Percentiles rank a stretch among this genome's conserved stretches.
These are phyloP conservation scores for Leccinum disarticulatum DNA, from an alignment of 768 basidiomycete genomes.

Conservation along the genomic window DNA sequence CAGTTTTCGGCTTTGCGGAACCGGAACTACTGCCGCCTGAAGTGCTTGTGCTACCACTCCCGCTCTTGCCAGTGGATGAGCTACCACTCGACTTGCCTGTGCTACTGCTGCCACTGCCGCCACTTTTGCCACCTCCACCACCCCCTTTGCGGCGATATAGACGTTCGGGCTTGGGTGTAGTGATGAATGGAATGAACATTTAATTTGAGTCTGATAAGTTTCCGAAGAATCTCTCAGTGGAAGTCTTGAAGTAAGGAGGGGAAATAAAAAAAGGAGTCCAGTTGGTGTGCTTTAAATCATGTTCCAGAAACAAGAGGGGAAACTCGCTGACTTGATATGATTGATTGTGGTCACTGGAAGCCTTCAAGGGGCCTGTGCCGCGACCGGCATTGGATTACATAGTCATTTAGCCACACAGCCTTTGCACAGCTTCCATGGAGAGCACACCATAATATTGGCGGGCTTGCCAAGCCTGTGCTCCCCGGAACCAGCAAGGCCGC, in stretches of 20 bases:
- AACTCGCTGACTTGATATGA: not conserved
- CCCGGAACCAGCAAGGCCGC: no score
- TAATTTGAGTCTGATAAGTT: not conserved
- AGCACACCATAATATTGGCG: no score
- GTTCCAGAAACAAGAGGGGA: not conserved
- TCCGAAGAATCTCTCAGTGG: not conserved
- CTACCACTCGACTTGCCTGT: constrained; percentile 15
- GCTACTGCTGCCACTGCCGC: constrained; percentile 14
- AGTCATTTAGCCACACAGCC: no score
- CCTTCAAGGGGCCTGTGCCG: no score
- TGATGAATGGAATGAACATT: constrained; percentile 26
- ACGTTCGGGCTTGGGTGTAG: not conserved
- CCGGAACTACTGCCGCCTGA: constrained; percentile 5
- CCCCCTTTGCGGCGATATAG: constrained; percentile 35
- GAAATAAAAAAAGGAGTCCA: not conserved
- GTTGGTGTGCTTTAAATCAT: not conserved
- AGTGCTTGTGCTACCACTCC: not conserved
- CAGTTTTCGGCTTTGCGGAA: constrained; percentile 11
- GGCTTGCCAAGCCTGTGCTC: no score
- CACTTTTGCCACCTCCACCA: constrained; percentile 26
- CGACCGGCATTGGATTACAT: no score
- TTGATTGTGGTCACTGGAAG: no score
- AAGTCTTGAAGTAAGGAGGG: no score
- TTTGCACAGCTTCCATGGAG: no score
- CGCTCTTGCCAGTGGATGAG: constrained; percentile 7